phyloP scores from a whole-genome alignment of 164 flowering plant species.

The Vitis rupestris region DNA sequence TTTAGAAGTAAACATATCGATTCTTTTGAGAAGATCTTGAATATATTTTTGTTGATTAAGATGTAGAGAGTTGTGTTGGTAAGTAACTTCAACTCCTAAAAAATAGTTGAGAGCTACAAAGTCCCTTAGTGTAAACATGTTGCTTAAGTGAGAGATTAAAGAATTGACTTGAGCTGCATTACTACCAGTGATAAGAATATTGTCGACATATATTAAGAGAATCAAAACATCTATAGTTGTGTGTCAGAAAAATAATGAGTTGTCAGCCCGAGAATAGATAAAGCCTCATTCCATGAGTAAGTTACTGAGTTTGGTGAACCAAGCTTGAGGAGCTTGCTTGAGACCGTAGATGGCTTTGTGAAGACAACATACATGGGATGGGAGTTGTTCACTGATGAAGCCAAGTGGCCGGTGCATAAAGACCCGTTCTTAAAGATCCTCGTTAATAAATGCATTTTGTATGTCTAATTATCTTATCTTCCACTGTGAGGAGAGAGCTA shows the following conservation, averaged over 20 bases:
- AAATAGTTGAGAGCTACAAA: not conserved
- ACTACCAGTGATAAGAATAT: no score
- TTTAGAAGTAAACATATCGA: not conserved
- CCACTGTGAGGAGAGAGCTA: constrained; percentile 2
- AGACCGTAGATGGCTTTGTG: constrained; percentile 8
- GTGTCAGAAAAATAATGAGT: not conserved
- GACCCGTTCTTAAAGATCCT: not conserved
- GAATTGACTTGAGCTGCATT: no score
- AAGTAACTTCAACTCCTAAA: not conserved
- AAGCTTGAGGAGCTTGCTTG: constrained; percentile 11
- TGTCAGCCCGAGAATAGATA: not conserved
- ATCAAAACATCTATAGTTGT: not conserved
- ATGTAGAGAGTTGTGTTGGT: not conserved
- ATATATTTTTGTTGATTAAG: not conserved
- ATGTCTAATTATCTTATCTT: not conserved
- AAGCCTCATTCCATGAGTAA: not conserved
- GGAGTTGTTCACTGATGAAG: not conserved
- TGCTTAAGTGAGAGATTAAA: not conserved
- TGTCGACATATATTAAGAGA: not conserved
- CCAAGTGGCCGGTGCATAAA: not conserved
- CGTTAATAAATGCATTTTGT: constrained; percentile 1
- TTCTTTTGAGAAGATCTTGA: not conserved
- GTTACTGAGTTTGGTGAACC: constrained; percentile 2
- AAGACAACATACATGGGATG: not conserved
- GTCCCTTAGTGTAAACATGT: not conserved